Percentiles rank a stretch among this genome's conserved stretches.
These are phyloP conservation scores for Pichia heedii DNA, from an alignment of 805 yeast species.

Conservation along the genomic window DNA sequence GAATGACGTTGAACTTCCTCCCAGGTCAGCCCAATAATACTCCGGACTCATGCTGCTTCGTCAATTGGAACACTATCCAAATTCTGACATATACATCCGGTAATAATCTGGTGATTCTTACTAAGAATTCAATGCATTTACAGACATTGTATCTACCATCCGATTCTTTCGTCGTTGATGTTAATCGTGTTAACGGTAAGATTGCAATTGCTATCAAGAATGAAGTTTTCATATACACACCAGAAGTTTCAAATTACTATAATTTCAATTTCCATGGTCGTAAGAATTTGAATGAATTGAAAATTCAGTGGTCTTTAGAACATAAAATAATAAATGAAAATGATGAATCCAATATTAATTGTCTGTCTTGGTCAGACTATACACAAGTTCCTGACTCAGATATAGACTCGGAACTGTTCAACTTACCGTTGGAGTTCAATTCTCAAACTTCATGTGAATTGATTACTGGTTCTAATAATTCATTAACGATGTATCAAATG, in stretches of 20 bases:
- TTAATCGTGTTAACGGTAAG: slow-evolving; percentile 52
- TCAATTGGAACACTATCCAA: slow-evolving; percentile 56
- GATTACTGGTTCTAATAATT: slow-evolving; percentile 45
- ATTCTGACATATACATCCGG: slow-evolving; percentile 79
- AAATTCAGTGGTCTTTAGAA: slow-evolving; percentile 27
- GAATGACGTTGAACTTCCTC: slow-evolving; percentile 34
- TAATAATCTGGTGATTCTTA: slow-evolving; percentile 64
- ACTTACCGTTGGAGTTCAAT: slow-evolving; percentile 27
- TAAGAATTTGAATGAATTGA: slow-evolving; percentile 23
- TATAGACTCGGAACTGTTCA: slow-evolving; percentile 20
- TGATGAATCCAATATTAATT: slow-evolving; percentile 21
- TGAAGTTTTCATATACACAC: slow-evolving; percentile 43
- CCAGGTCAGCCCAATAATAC: slow-evolving; percentile 78
- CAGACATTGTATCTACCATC: slow-evolving; percentile 69
- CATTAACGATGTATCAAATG: slow-evolving; percentile 46
- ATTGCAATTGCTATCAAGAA: slow-evolving; percentile 45
- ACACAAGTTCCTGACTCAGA: slow-evolving; percentile 24
- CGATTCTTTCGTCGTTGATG: slow-evolving; percentile 60
- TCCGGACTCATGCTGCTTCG: slow-evolving; percentile 46
- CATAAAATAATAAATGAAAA: slow-evolving; percentile 15
- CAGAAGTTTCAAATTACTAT: slow-evolving; percentile 41
- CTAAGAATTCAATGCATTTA: slow-evolving; percentile 42
- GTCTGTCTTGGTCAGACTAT: slow-evolving; percentile 29
- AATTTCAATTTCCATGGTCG: slow-evolving; percentile 27
- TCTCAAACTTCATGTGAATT: slow-evolving; percentile 41